Conservation (phyloP, 805 yeast genomes). For the Candida wancherniae region DNA sequence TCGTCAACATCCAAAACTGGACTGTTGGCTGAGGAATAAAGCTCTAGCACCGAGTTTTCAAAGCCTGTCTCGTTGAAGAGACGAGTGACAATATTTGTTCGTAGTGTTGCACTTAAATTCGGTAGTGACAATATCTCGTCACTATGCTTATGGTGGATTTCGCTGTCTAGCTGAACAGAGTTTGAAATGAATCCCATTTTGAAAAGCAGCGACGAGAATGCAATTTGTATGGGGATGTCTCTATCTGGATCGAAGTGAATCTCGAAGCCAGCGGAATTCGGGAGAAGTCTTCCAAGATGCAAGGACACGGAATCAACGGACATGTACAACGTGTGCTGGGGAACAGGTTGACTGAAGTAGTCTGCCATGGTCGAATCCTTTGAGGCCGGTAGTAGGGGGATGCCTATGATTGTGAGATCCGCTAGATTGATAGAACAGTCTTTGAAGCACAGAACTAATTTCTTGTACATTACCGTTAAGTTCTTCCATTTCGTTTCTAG, state of each 20-base stretch:
- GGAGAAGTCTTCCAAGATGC: constrained; percentile 6
- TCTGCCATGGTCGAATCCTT: constrained; percentile 6
- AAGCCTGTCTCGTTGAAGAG: constrained; percentile 33
- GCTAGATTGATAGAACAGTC: constrained; percentile 13
- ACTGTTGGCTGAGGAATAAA: constrained; percentile 33
- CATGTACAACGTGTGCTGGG: constrained; percentile 4
- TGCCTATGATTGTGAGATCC: constrained; percentile 6
- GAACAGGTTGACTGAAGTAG: constrained; percentile 5
- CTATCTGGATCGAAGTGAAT: constrained; percentile 27
- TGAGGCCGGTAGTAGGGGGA: constrained; percentile 14
- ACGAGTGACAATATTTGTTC: constrained; percentile 31
- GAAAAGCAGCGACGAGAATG: constrained; percentile 30
- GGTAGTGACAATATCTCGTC: constrained; percentile 36
- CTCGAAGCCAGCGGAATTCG: constrained; percentile 33
- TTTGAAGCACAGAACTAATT: constrained; percentile 8
- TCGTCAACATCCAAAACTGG: constrained; percentile 37
- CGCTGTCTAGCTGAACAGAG: constrained; percentile 3
- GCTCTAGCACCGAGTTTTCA: constrained; percentile 32
- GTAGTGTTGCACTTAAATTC: constrained; percentile 29
- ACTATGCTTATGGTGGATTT: no score
- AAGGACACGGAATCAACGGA: constrained; percentile 11
- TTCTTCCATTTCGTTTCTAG: constrained; percentile 1
- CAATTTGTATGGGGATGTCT: constrained; percentile 33
- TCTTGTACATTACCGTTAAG: constrained; percentile 7
- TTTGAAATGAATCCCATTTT: constrained; percentile 19